Evolutionary conservation across 768 basidiomycete species (phyloP).

Genomic region (Kondoa subrosea): DNA sequence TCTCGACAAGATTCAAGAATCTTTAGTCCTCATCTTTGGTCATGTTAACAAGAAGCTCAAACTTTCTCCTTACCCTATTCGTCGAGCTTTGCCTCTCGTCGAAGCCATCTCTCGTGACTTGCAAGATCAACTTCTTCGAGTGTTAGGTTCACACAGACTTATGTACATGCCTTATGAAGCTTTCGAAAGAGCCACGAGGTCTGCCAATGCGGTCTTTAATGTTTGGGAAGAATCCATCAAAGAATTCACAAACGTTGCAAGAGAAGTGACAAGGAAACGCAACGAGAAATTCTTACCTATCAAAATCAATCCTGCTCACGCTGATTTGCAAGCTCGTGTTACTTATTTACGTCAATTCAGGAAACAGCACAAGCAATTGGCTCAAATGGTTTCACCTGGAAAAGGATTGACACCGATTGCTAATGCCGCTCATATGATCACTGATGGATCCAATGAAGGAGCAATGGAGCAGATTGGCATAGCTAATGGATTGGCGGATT

Average conservation of each 20-base stretch:
- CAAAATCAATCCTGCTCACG: slow-evolving; percentile 79
- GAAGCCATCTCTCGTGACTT: slow-evolving; percentile 97
- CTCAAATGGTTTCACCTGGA: slow-evolving; percentile 90
- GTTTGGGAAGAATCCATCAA: slow-evolving; percentile 74
- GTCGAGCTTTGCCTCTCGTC: slow-evolving; percentile 84
- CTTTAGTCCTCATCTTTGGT: slow-evolving; percentile 65
- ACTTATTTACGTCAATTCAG: slow-evolving; percentile 79
- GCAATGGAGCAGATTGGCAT: slow-evolving; percentile 42
- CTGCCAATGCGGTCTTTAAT: slow-evolving; percentile 59
- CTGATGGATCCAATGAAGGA: background rate
- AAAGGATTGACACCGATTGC: slow-evolving; percentile 43
- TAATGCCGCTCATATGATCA: background rate
- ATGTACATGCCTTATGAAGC: slow-evolving; percentile 88
- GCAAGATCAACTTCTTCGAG: slow-evolving; percentile 80
- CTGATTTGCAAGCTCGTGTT: slow-evolving; percentile 71
- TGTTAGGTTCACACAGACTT: slow-evolving; percentile 75
- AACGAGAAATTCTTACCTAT: slow-evolving; percentile 89
- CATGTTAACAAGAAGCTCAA: slow-evolving; percentile 92
- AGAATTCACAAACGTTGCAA: slow-evolving; percentile 77
- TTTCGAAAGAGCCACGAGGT: slow-evolving; percentile 67
- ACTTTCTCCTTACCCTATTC: slow-evolving; percentile 90
- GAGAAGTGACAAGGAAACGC: slow-evolving; percentile 80
- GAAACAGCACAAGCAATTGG: slow-evolving; percentile 92
- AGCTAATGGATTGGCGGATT: slow-evolving; percentile 62
- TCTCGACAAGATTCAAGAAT: slow-evolving; percentile 83